These are phyloP conservation scores for Tuber magnatum DNA, from an alignment of 495 filamentous ascomycete species.

Conservation along the genomic window DNA sequence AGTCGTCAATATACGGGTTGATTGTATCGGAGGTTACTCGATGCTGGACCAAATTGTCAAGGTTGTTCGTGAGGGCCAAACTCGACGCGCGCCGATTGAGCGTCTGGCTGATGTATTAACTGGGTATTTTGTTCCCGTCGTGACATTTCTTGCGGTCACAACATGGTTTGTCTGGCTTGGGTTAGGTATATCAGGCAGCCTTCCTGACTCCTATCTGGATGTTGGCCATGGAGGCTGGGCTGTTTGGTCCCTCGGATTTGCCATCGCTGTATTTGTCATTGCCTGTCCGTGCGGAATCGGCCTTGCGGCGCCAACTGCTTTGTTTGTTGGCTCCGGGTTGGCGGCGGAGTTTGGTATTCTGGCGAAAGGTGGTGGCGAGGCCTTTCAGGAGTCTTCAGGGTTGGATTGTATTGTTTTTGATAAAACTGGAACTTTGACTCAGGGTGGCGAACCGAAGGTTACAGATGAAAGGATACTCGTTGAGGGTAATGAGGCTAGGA, in stretches of 20 bases:
- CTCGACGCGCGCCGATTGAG: conserved; percentile 78
- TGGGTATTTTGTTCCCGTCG: conserved; percentile 79
- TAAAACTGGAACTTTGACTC: conserved; percentile 88
- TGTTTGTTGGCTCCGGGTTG: conserved; percentile 84
- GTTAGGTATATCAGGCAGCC: conserved; percentile 60
- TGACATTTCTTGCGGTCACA: conserved; percentile 69
- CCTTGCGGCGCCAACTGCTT: conserved; percentile 83
- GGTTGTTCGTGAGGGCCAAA: conserved; percentile 86
- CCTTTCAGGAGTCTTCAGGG: conserved; percentile 85
- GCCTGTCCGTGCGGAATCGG: conserved; percentile 91
- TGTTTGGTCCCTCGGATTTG: conserved; percentile 82
- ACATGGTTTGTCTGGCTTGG: conserved; percentile 81
- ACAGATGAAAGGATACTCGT: conserved; percentile 60
- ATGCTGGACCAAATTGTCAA: conserved; percentile 90
- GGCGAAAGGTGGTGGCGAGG: conserved; percentile 91
- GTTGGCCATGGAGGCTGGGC: conserved; percentile 67
- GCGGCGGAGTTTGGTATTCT: conserved; percentile 84
- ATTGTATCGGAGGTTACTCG: conserved; percentile 64
- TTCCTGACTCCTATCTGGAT: conserved; percentile 63
- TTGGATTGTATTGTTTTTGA: conserved; percentile 88
- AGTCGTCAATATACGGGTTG: conserved; percentile 62
- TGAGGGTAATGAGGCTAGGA: conserved; percentile 39
- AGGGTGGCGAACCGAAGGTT: conserved; percentile 72
- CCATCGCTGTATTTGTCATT: conserved; percentile 90
- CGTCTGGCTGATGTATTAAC: conserved; percentile 76